A percentile compares a stretch with the other conserved stretches of the same genome.
These are phyloP conservation scores for Neopestalotiopsis sp. DNA, from an alignment of 2,329 filamentous ascomycete species.

Conservation along the genomic window DNA sequence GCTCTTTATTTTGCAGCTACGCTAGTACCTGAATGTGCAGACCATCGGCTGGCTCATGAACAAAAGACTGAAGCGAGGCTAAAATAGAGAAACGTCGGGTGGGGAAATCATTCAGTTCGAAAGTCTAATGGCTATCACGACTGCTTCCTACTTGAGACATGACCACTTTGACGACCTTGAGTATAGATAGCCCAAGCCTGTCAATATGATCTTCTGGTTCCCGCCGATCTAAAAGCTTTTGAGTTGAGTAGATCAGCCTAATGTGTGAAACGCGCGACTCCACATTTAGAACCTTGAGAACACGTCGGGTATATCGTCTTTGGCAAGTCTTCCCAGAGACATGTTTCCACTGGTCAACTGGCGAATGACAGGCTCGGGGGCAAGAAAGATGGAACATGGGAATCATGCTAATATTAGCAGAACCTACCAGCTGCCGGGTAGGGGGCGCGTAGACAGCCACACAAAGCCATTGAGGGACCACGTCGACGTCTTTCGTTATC, in stretches of 20 bases:
- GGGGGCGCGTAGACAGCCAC: background rate
- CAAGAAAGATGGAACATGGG: background rate
- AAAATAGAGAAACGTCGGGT: background rate
- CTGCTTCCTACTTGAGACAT: background rate
- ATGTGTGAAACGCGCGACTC: background rate
- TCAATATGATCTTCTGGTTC: background rate
- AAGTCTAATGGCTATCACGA: background rate
- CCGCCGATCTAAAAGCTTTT: background rate
- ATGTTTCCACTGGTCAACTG: background rate
- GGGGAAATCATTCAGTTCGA: background rate
- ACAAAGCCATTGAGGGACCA: background rate
- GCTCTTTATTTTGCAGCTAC: background rate
- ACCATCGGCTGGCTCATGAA: background rate
- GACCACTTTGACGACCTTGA: background rate
- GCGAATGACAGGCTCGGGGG: background rate
- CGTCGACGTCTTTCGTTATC: background rate
- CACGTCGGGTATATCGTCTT: background rate
- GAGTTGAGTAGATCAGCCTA: background rate
- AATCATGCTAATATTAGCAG: background rate
- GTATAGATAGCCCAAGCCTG: background rate
- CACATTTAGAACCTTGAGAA: background rate
- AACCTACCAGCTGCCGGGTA: background rate
- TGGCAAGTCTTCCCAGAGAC: background rate
- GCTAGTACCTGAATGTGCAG: background rate
- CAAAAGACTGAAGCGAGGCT: background rate